phyloP scores from a whole-genome alignment of 495 filamentous ascomycete species.

The Hyaloscypha finlandica region DNA sequence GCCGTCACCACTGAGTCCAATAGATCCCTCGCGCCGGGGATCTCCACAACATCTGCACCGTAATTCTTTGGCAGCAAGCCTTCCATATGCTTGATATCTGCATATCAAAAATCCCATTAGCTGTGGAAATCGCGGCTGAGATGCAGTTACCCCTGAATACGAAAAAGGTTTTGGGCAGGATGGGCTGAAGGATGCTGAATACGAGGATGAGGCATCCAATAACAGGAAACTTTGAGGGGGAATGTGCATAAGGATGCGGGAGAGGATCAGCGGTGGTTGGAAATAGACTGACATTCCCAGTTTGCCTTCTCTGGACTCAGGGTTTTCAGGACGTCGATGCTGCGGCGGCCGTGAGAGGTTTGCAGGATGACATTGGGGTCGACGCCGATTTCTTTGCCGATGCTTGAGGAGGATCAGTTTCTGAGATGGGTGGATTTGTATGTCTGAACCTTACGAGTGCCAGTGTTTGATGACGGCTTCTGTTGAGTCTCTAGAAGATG shows the following conservation, averaged over 20 bases:
- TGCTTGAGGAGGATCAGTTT: slow-evolving; percentile 46
- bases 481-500: slow-evolving; percentile 54
- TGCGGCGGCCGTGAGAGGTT: slow-evolving; percentile 85
- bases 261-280: not conserved
- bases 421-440: slow-evolving; percentile 1
- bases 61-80: slow-evolving; percentile 72
- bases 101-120: not conserved
- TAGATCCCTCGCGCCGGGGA: slow-evolving; percentile 40
- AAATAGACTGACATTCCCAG: slow-evolving; percentile 73
- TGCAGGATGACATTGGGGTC: slow-evolving; percentile 79
- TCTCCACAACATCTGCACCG: slow-evolving; percentile 77
- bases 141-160: slow-evolving; percentile 2
- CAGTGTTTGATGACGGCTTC: slow-evolving; percentile 90
- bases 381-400: slow-evolving; percentile 80
- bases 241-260: not conserved
- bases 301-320: slow-evolving; percentile 81
- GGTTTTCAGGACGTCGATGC: slow-evolving; percentile 75
- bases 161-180: not conserved
- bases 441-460: slow-evolving; percentile 40
- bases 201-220: not conserved
- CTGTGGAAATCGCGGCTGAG: not conserved
- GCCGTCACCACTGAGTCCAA: slow-evolving; percentile 43
- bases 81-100: slow-evolving; percentile 81
- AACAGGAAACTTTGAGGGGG: not conserved
- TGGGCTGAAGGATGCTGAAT: not conserved